Base-by-base conservation (phyloP, 2,329 filamentous ascomycete species). In the Microdochium paspali region DNA sequence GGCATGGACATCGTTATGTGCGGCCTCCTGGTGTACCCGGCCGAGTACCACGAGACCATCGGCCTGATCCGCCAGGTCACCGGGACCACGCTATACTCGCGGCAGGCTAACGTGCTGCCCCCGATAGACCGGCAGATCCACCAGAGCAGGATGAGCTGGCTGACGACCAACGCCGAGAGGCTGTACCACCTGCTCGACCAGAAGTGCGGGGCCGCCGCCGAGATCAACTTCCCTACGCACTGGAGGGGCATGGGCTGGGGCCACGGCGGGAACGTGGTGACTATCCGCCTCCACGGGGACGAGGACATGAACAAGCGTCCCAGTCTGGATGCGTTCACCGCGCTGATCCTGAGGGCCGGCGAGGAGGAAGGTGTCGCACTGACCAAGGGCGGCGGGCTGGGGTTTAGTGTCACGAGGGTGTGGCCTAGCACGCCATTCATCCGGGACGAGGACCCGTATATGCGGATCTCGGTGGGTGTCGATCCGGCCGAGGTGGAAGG, bases 351-450 rank as follows among this genome's bases (percentile, higher is more conserved):
- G 5, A 12, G 45, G 12, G 31, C 32, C n/a, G 30, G 30, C 10
- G 32, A 18, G 31, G 25, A 42, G 32, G 32, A 32, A 6, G 45
- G 32, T 4, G 10, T 47, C 28, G 31, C 45, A 6, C 26, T 47
- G 7, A 47, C 45, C 21, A 47, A 47, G 24, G 45, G 45, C 7
- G 45, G 31, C 10, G 35, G 45, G 12, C 35, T 47, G 12, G 45
- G 45, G 3, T 47, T 47, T 20, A 42, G 31, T 2, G 35, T 26
- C 7, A 21, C 35, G 24, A 21, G 32, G 18, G 30, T 47, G 21
- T 47, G 28, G 23, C 20, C 45, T 20, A 12, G n/a, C 4, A 39
- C 45, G 7, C 35, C 45, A 5, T 39, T 47, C 28, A 35, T 35
- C n/a, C 24, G 35, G 20, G 21, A 42, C 32, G 18, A 24, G 12